These are phyloP conservation scores for Scopulariopsis brevicaulis DNA, from an alignment of 2,329 filamentous ascomycete species.

Conservation along the genomic window DNA sequence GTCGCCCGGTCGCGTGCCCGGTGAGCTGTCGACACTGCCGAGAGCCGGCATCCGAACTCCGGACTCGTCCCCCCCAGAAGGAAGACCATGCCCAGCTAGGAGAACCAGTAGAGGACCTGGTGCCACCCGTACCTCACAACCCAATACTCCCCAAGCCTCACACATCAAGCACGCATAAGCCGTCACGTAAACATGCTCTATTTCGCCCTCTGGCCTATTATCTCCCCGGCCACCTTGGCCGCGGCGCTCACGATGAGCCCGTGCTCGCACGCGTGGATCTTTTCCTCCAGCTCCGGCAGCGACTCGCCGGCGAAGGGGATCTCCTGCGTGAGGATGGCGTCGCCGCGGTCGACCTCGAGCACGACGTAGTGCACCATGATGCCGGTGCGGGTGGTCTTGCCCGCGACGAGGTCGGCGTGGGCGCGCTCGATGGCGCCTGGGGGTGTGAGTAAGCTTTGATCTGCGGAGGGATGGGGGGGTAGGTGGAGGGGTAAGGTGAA, in stretches of 20 bases:
- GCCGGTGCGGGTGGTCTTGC: slow-evolving; percentile 58
- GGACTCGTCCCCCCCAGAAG: too few relatives aligned
- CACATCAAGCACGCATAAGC: background rate
- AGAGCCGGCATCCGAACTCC: too few relatives aligned
- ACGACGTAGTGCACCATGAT: slow-evolving; percentile 88
- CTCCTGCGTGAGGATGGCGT: slow-evolving; percentile 59
- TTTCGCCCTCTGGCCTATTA: slow-evolving; percentile 12
- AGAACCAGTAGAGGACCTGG: too few relatives aligned
- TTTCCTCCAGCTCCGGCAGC: slow-evolving; percentile 54
- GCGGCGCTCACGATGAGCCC: slow-evolving; percentile 68
- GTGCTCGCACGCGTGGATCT: slow-evolving; percentile 70
- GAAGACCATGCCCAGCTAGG: too few relatives aligned
- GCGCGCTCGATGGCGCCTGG: slow-evolving; percentile 61
- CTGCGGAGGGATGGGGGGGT: background rate
- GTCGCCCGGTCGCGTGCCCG: too few relatives aligned
- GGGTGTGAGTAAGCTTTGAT: background rate
- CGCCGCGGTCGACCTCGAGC: slow-evolving; percentile 67
- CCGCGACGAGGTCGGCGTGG: slow-evolving; percentile 56
- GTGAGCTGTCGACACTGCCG: too few relatives aligned
- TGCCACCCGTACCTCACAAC: too few relatives aligned
- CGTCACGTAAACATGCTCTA: background rate
- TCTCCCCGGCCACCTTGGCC: slow-evolving; percentile 29
- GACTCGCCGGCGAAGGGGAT: slow-evolving; percentile 55
- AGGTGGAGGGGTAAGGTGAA: background rate
- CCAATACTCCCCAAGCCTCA: too few relatives aligned